Percentiles rank a stretch among this genome's conserved stretches.
Evolutionary conservation across 2,329 filamentous ascomycete genomes (phyloP).

Genomic region (Cladophialophora carrionii): DNA sequence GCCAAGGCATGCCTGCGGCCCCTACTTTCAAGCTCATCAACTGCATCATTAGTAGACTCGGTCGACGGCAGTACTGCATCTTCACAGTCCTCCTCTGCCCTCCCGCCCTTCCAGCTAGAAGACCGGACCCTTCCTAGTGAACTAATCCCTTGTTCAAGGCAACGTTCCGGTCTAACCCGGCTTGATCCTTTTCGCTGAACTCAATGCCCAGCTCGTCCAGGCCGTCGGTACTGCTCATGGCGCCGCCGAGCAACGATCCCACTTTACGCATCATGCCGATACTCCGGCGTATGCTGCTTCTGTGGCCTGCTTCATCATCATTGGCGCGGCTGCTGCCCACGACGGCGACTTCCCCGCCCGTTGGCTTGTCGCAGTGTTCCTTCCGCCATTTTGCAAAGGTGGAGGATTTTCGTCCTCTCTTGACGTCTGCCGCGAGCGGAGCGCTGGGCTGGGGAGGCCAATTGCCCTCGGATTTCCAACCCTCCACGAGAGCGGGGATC

Average conservation of each 20-base stretch:
- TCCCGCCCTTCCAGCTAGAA: background rate
- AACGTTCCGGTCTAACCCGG: constrained; percentile 26
- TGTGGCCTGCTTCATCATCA: background rate
- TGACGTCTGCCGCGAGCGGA: constrained; percentile 19
- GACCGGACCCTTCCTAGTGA: background rate
- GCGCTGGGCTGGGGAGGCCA: constrained; percentile 70
- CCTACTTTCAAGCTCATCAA: background rate
- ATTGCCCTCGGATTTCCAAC: constrained; percentile 91
- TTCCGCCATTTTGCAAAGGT: constrained; percentile 30
- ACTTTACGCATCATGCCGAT: constrained; percentile 32
- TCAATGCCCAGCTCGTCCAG: constrained; percentile 32
- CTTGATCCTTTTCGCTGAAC: constrained; percentile 30
- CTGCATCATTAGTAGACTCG: background rate
- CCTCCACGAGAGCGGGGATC: constrained; percentile 76
- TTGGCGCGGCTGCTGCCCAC: constrained; percentile 1
- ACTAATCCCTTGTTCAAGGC: constrained; percentile 25
- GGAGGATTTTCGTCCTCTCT: constrained; percentile 26
- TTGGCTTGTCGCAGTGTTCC: constrained; percentile 19
- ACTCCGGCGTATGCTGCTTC: constrained; percentile 24
- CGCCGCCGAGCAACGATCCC: constrained; percentile 17
- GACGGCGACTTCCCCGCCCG: constrained; percentile 2
- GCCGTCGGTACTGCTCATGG: constrained; percentile 13
- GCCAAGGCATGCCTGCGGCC: no score
- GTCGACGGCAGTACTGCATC: background rate
- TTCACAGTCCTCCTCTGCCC: background rate